Evolutionary conservation across 345 rosid species (phyloP).

Genomic region (Lagerstroemia speciosa): DNA sequence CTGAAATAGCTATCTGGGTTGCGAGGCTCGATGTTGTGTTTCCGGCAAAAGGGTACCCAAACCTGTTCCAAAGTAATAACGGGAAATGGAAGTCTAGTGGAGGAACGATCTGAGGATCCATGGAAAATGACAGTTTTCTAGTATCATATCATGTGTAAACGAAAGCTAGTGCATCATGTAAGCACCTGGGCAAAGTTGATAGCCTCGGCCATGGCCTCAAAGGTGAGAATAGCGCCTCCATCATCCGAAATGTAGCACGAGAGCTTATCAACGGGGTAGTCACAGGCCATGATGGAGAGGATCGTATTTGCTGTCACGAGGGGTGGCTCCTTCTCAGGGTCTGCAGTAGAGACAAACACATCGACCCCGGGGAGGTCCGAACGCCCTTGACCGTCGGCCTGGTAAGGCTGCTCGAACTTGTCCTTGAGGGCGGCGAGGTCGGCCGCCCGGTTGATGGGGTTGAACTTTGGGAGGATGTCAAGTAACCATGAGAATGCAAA

Average conservation of each 20-base stretch:
- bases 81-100: too few species aligned
- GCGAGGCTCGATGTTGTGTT: slow-evolving; percentile 76
- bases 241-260: slow-evolving; percentile 82
- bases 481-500: slow-evolving; percentile 91
- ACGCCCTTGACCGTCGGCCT: slow-evolving; percentile 70
- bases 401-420: slow-evolving; percentile 79
- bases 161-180: too few species aligned
- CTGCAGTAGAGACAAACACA: slow-evolving; percentile 82
- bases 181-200: slow-evolving; percentile 72
- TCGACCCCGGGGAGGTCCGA: slow-evolving; percentile 90
- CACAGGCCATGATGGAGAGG: slow-evolving; percentile 63
- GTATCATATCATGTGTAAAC: too few species aligned
- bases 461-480: slow-evolving; percentile 76
- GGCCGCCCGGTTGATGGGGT: slow-evolving; percentile 71
- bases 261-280: slow-evolving; percentile 82
- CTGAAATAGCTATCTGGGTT: slow-evolving; percentile 78
- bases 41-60: slow-evolving; percentile 92
- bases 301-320: slow-evolving; percentile 80
- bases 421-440: slow-evolving; percentile 71
- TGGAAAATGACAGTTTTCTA: too few species aligned
- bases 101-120: too few species aligned
- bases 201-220: slow-evolving; percentile 98
- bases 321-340: slow-evolving; percentile 93
- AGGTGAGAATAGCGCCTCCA: slow-evolving; percentile 88
- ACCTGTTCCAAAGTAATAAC: too few species aligned